A percentile compares a stretch with the other conserved stretches of the same genome.
phyloP scores from a whole-genome alignment of 108 stramenopile species.

The Nannochloropsis gaditana region DNA sequence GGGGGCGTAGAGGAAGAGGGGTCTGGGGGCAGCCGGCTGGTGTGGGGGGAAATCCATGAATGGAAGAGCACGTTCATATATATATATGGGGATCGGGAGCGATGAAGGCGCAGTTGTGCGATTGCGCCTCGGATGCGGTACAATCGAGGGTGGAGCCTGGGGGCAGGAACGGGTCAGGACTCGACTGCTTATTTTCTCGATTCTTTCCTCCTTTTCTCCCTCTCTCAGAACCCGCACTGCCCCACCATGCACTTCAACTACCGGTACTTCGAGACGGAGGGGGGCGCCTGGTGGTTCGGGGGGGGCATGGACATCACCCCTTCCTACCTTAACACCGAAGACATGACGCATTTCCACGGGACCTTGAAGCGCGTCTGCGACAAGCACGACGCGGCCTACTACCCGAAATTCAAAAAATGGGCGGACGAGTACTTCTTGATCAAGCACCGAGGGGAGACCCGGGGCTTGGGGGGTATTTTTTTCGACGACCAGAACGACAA shows the following conservation, averaged over 20 bases:
- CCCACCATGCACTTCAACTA: slow-evolving; percentile 99
- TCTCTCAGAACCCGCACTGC: slow-evolving; percentile 76
- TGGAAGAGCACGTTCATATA: too few relatives aligned
- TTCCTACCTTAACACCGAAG: slow-evolving; percentile 79
- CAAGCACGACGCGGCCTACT: slow-evolving; percentile 89
- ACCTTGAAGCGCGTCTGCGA: slow-evolving; percentile 97
- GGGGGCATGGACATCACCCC: slow-evolving; percentile 99
- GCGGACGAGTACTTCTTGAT: slow-evolving; percentile 81
- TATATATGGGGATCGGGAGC: background rate
- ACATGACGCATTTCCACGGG: slow-evolving; percentile 97
- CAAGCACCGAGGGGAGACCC: slow-evolving; percentile 85
- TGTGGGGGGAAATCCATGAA: background rate
- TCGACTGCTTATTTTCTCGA: too few relatives aligned
- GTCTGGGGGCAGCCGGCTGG: background rate
- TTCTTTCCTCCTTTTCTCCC: background rate
- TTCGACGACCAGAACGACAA: slow-evolving; percentile 95
- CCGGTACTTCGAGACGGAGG: slow-evolving; percentile 97
- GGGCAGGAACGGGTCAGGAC: too few relatives aligned
- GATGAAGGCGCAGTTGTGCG: too few relatives aligned
- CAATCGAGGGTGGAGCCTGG: too few relatives aligned
- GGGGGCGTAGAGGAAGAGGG: background rate
- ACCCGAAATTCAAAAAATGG: slow-evolving; percentile 94
- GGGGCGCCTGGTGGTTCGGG: slow-evolving; percentile 99
- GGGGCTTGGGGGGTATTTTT: slow-evolving; percentile 97
- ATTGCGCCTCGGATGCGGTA: too few relatives aligned